Base-by-base conservation (phyloP, 176 grass and related monocot species). In the Olyra latifolia region DNA sequence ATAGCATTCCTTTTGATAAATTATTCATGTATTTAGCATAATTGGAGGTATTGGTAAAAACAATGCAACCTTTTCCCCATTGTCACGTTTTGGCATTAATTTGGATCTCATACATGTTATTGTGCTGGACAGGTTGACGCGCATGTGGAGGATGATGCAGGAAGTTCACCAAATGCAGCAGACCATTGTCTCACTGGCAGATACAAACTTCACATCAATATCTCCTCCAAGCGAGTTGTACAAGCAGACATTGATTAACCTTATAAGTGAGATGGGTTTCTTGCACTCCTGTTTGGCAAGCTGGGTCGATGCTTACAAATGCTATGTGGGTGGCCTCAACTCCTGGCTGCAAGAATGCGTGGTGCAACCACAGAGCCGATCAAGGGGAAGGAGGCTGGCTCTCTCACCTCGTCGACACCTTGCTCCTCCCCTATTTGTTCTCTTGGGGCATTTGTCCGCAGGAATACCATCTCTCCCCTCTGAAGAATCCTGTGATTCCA, bases 101-200 rank as follows among this genome's bases (percentile, higher is more conserved):
- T 27, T 70, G 6, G 19, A 39, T 70, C 44, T 16, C 64, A 43
- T 32, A 39, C 27, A 19, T 81, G 32, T 24, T 70, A 6, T 58
- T 0, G 17, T 46, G 15, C 8, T 12, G 47, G 4, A 72, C 66
- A 94, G 92, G 73, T 78, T 89, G 79, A 79, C 74, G 11, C 61
- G 71, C 60, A 94, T 94, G 92, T 91, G 88, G 92, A 89, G 56
- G 77, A 77, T 82, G 42, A 87, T 94, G 92, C 82, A 87, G 15
- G 88, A 91, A 89, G 72, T 87, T 47, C 78, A 94, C 80, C 88
- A 89, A 79, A 50, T 89, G 30, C 92, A 91, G 68, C 79, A 84
- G 65, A 87, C 77, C 42, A 89, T 81, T 24, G 83, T 87, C 58
- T 94, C 86, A 13, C 60, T 69, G 43, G 74, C 88, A 57, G 88